These are phyloP conservation scores for Hirschfeldia incana DNA, from an alignment of 345 rosid species.

Conservation along the genomic window DNA sequence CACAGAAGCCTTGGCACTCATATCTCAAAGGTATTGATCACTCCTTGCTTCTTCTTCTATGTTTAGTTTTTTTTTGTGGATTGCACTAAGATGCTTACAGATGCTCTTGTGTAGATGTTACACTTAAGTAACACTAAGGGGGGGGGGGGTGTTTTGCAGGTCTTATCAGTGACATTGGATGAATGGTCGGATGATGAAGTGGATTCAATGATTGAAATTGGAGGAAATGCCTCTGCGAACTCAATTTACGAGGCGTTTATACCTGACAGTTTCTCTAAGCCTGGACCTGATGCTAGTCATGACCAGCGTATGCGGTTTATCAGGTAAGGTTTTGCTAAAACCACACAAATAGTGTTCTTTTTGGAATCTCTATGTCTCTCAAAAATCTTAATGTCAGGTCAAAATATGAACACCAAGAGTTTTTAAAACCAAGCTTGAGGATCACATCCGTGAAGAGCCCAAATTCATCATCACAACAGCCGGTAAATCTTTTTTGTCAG, in stretches of 20 bases:
- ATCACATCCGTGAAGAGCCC: constrained; percentile 56
- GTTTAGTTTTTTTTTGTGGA: not conserved
- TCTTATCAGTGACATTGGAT: constrained; percentile 91
- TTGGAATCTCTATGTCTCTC: not conserved
- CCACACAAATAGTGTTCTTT: not conserved
- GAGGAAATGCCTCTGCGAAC: constrained; percentile 91
- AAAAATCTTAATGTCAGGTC: constrained; percentile 53
- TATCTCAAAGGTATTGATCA: constrained; percentile 80
- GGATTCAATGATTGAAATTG: constrained; percentile 90
- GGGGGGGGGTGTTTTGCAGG: constrained; percentile 43
- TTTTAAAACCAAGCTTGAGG: constrained; percentile 85
- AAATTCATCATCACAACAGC: constrained; percentile 47
- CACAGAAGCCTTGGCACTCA: constrained; percentile 98
- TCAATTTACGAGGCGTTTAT: constrained; percentile 83
- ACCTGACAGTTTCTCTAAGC: constrained; percentile 80
- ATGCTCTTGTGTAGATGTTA: not conserved
- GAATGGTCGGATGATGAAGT: constrained; percentile 94
- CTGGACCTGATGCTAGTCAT: constrained; percentile 74
- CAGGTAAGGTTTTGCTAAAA: constrained; percentile 47
- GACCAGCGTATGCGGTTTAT: constrained; percentile 77
- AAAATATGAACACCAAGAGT: constrained; percentile 94
- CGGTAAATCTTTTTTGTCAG: no score
- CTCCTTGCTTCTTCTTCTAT: constrained; percentile 15
- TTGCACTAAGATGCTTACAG: not conserved
- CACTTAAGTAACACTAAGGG: not conserved